Conservation (phyloP, 148 eudicot species). For the Cornus controversa region DNA sequence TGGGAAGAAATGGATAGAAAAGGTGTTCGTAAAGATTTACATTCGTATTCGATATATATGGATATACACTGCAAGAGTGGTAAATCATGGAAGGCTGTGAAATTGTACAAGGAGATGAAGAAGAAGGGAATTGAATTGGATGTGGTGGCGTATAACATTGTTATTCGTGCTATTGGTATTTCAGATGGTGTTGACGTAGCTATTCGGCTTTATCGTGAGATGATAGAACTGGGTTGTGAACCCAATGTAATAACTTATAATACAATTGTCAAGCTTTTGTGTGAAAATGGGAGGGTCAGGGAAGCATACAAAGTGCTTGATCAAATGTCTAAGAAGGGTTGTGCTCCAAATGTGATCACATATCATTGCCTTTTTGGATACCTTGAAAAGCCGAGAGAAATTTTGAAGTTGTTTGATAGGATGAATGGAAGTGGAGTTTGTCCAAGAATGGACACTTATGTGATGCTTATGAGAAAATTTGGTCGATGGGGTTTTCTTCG, state of each 20-base stretch:
- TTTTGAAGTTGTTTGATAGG: constrained; percentile 66
- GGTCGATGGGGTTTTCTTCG: constrained; percentile 96
- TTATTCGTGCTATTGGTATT: constrained; percentile 64
- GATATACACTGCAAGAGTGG: constrained; percentile 79
- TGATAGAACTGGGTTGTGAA: constrained; percentile 66
- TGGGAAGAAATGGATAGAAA: constrained; percentile 90
- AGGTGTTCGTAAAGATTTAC: constrained; percentile 66
- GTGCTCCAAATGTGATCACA: constrained; percentile 68
- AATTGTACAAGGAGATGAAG: constrained; percentile 84
- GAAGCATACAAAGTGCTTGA: constrained; percentile 66
- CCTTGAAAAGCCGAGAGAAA: constrained; percentile 80
- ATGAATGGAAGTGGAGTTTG: constrained; percentile 70
- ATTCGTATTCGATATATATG: constrained; percentile 89
- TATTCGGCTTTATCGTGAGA: constrained; percentile 59
- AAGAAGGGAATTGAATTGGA: constrained; percentile 75
- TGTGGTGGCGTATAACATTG: constrained; percentile 83
- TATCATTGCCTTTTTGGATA: constrained; percentile 66
- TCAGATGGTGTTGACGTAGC: constrained; percentile 88
- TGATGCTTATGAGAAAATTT: constrained; percentile 92
- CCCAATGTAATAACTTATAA: constrained; percentile 81
- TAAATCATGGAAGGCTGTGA: constrained; percentile 91
- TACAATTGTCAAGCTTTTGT: constrained; percentile 73
- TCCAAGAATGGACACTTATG: constrained; percentile 80
- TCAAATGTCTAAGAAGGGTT: constrained; percentile 61
- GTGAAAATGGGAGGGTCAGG: constrained; percentile 70